These are phyloP conservation scores for Sclerotinia glacialis DNA, from an alignment of 2,329 filamentous ascomycete genomes.

Conservation along the genomic window DNA sequence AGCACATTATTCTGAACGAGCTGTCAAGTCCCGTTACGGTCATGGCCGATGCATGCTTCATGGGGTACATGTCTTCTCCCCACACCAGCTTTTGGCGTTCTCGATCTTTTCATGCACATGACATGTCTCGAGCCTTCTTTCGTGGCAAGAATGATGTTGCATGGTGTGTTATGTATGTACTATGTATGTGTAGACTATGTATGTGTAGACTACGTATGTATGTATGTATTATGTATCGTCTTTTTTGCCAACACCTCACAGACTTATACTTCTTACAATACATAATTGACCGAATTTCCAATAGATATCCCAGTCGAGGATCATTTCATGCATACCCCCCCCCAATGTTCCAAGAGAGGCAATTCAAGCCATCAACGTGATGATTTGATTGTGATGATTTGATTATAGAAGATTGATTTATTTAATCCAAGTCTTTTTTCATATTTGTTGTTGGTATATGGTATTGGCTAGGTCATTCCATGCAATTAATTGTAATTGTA, in stretches of 20 bases:
- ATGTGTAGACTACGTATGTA: no score
- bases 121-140: background rate
- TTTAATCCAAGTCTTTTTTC: no score
- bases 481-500: background rate
- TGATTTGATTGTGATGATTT: background rate
- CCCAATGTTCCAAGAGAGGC: background rate
- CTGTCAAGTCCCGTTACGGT: background rate
- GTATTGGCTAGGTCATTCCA: background rate
- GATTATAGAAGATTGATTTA: no score
- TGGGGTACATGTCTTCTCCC: background rate
- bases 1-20: no score
- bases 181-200: no score
- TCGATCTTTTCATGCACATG: background rate
- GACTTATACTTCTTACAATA: no score
- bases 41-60: background rate
- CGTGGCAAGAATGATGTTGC: background rate
- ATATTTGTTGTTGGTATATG: background rate
- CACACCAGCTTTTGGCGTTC: background rate
- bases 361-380: slow-evolving; percentile 5
- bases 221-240: background rate
- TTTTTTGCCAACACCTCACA: background rate
- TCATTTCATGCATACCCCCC: slow-evolving; percentile 12
- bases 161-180: background rate
- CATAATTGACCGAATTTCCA: slow-evolving; percentile 5
- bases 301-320: slow-evolving; percentile 14